phyloP scores from a whole-genome alignment of 257 asterid genomes.

The Solanum medicagineum region DNA sequence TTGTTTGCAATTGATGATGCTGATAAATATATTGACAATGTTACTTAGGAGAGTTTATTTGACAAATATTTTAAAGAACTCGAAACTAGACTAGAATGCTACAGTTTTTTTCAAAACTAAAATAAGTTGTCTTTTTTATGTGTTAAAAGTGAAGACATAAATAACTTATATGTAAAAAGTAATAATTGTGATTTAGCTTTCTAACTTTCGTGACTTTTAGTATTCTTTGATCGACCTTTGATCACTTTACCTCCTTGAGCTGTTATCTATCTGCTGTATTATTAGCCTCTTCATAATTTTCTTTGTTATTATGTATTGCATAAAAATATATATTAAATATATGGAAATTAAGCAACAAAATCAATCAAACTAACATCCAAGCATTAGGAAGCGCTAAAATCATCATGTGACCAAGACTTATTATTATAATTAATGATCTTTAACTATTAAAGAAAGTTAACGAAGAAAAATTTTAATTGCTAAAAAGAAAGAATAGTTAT shows the following conservation, averaged over 20 bases:
- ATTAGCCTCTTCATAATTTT: not conserved
- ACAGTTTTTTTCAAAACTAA: not conserved
- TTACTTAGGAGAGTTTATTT: not conserved
- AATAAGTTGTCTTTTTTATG: not conserved
- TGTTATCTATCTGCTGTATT: no score
- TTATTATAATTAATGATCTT: no score
- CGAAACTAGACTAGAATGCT: not conserved
- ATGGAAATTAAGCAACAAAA: not conserved
- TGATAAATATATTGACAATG: no score
- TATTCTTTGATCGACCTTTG: not conserved
- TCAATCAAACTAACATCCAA: not conserved
- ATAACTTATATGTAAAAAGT: not conserved
- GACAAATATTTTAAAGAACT: not conserved
- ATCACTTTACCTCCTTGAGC: not conserved
- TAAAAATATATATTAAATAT: no score
- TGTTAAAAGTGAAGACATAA: not conserved
- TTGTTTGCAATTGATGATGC: not conserved
- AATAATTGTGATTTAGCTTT: not conserved
- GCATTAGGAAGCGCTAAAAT: not conserved
- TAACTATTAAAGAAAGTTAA: no score
- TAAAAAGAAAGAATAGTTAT: no score
- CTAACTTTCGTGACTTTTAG: no score
- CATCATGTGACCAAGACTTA: not conserved
- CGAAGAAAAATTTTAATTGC: no score
- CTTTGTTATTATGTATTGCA: not conserved